Conservation (phyloP, 169 alveolate genomes). For the Cryptosporidium felis region DNA sequence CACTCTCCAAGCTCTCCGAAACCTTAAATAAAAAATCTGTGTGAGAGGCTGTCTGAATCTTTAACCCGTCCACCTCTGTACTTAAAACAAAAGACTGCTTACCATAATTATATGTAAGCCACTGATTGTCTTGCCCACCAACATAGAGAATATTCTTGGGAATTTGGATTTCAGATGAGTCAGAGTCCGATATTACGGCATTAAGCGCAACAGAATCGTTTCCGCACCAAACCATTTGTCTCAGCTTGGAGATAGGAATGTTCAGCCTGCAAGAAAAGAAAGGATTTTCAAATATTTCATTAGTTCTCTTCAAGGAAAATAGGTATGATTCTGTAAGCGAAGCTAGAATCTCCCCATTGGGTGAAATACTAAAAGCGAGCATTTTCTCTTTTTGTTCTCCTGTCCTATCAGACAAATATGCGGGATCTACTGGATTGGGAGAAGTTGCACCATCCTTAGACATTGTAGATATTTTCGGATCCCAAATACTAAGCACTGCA, state of each 20-base stretch:
- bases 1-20: conserved; percentile 74
- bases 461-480: conserved; percentile 32
- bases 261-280: conserved; percentile 30
- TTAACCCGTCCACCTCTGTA: conserved; percentile 79
- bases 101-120: conserved; percentile 79
- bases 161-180: not conserved
- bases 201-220: conserved; percentile 80
- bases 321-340: conserved; percentile 28
- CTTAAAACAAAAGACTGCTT: conserved; percentile 65
- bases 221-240: conserved; percentile 81
- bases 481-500: conserved; percentile 68
- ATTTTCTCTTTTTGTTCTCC: conserved; percentile 8
- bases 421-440: conserved; percentile 58
- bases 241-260: conserved; percentile 47
- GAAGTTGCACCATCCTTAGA: conserved; percentile 4
- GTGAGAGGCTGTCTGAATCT: conserved; percentile 73
- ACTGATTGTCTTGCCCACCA: conserved; percentile 80
- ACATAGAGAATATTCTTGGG: conserved; percentile 73
- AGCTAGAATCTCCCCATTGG: conserved; percentile 19
- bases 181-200: not conserved
- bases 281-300: conserved; percentile 40
- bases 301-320: conserved; percentile 41
- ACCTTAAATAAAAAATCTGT: conserved; percentile 77
- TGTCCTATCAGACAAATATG: conserved; percentile 14
- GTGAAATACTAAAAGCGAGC: conserved; percentile 48